Percentiles rank a stretch among this genome's conserved stretches.
Conservation (phyloP, 176 grass and related monocot genomes). For the Oryza longistaminata region DNA sequence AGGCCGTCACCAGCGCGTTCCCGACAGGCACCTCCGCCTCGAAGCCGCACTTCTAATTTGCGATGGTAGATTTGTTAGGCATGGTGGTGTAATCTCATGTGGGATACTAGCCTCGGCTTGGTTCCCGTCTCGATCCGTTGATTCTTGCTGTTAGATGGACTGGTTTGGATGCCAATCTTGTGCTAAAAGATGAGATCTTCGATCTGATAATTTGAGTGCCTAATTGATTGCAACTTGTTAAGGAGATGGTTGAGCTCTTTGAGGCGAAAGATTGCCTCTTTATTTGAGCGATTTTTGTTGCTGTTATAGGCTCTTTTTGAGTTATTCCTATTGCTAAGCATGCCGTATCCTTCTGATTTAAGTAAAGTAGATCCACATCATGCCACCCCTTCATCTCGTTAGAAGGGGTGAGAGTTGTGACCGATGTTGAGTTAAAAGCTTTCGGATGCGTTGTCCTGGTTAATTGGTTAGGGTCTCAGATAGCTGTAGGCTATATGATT, state of each 20-base stretch:
- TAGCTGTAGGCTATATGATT: not conserved
- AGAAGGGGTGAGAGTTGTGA: not conserved
- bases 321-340: not conserved
- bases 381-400: not conserved
- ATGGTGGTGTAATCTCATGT: not conserved
- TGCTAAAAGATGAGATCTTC: not conserved
- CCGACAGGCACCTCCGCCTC: slow-evolving; percentile 47
- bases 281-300: not conserved
- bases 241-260: not conserved
- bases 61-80: not conserved
- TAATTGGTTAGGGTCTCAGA: not conserved
- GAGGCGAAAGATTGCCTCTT: not conserved
- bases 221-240: not conserved
- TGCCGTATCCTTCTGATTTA: not conserved
- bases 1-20: slow-evolving; percentile 68
- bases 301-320: not conserved
- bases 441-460: not conserved
- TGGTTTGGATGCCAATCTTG: not conserved
- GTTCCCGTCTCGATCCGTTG: not conserved
- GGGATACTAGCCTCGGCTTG: no score
- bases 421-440: not conserved
- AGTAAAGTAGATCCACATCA: not conserved
- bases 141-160: not conserved
- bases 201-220: not conserved
- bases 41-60: slow-evolving; percentile 30